Evolutionary conservation across 2,329 filamentous ascomycete genomes (phyloP).

Genomic region (Aspergillus arachidicola): DNA sequence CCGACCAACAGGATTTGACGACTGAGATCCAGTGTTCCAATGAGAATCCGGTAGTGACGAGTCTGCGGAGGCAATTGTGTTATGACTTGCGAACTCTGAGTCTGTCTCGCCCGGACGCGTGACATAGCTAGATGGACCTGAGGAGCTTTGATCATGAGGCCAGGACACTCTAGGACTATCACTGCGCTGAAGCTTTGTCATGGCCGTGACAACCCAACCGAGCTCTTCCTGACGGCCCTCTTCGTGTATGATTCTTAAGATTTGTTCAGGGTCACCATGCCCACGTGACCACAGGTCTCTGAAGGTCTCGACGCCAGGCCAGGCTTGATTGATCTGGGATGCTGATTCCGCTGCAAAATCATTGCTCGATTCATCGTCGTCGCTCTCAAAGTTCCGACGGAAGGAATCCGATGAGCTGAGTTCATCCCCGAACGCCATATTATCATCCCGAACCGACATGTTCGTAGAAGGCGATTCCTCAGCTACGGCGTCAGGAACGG

Average conservation of each 20-base stretch:
- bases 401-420: constrained; percentile 1
- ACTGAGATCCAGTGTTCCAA: neutral
- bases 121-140: constrained; percentile 4
- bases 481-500: constrained; percentile 7
- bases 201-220: constrained; percentile 61
- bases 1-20: neutral
- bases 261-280: constrained; percentile 60
- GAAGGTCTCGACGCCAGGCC: constrained; percentile 50
- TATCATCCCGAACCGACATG: constrained; percentile 4
- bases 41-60: neutral
- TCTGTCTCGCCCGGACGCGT: neutral
- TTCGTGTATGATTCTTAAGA: constrained; percentile 63
- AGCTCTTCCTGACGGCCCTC: constrained; percentile 63
- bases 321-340: constrained; percentile 14
- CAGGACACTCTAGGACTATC: constrained; percentile 5
- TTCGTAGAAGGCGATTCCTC: neutral
- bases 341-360: constrained; percentile 8
- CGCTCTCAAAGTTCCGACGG: constrained; percentile 8
- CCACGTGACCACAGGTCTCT: constrained; percentile 61
- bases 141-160: constrained; percentile 9
- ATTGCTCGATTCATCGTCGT: constrained; percentile 10
- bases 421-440: constrained; percentile 1
- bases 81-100: neutral
- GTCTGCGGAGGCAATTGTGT: neutral
- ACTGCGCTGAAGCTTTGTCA: constrained; percentile 38